Conservation (phyloP, 2,329 filamentous ascomycete genomes). For the Aspergillus uvarum region DNA sequence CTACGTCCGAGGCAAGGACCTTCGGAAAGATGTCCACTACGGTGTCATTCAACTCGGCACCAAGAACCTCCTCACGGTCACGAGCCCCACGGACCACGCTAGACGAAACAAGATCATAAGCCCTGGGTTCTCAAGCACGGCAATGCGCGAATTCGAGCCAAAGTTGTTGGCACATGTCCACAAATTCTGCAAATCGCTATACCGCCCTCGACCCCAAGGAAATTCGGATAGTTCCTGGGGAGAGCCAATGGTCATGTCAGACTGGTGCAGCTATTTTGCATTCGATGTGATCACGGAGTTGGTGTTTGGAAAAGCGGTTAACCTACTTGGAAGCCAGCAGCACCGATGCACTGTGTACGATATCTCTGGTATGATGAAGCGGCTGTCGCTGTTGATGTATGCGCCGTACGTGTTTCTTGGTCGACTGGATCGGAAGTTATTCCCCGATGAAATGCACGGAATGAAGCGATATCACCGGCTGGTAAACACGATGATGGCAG, state of each 20-base stretch:
- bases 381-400: not conserved
- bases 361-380: slow-evolving; percentile 4
- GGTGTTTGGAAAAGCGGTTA: not conserved
- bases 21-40: slow-evolving; percentile 1
- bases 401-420: slow-evolving; percentile 7
- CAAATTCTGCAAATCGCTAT: not conserved
- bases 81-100: not conserved
- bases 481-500: not conserved
- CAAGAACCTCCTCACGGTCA: not conserved
- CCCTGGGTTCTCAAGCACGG: not conserved
- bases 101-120: not conserved
- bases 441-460: not conserved
- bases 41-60: not conserved
- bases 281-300: slow-evolving; percentile 1
- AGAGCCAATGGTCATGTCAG: not conserved
- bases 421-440: slow-evolving; percentile 9
- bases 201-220: not conserved
- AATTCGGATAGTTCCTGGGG: not conserved
- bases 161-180: not conserved
- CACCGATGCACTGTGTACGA: slow-evolving; percentile 1
- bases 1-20: not conserved
- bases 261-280: slow-evolving; percentile 4
- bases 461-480: slow-evolving; percentile 1
- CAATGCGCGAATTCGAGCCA: not conserved
- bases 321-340: not conserved